Conservation (phyloP, 108 stramenopile genomes). For the Cylindrotheca closterium region DNA sequence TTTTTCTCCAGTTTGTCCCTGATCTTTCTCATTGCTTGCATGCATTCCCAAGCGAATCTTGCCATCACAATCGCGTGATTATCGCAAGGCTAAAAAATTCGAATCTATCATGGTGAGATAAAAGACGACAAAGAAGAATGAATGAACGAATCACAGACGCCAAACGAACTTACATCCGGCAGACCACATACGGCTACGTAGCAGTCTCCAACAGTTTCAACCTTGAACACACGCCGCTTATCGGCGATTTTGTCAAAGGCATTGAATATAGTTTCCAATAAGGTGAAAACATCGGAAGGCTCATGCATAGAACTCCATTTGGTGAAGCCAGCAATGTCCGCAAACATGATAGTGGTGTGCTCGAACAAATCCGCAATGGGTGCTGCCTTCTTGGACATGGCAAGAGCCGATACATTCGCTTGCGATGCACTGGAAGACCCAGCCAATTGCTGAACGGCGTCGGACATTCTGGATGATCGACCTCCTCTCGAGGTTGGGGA, state of each 20-base stretch:
- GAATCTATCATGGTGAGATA: too few relatives aligned
- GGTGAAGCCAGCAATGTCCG: too few relatives aligned
- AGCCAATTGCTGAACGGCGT: too few relatives aligned
- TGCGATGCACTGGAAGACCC: too few relatives aligned
- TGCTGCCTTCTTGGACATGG: too few relatives aligned
- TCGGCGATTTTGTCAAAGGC: conserved; percentile 1
- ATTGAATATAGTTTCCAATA: conserved; percentile 3
- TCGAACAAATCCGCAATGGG: conserved; percentile 12
- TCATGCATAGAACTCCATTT: neutral
- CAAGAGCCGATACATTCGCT: too few relatives aligned
- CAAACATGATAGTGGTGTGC: too few relatives aligned
- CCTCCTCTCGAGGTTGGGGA: too few relatives aligned
- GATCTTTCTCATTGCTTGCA: conserved; percentile 4
- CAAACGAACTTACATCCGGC: too few relatives aligned
- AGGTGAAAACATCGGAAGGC: neutral
- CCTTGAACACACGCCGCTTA: conserved; percentile 5
- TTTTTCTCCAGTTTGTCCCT: conserved; percentile 5
- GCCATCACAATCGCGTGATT: conserved; percentile 12
- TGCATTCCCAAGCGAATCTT: conserved; percentile 13
- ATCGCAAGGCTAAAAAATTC: too few relatives aligned
- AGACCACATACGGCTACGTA: conserved; percentile 7
- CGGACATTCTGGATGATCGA: neutral
- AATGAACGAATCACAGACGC: too few relatives aligned
- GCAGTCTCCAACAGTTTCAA: conserved; percentile 8
- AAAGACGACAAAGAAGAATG: too few relatives aligned